Base-by-base conservation (phyloP, 164 flowering plant species). In the Aristolochia contorta region DNA sequence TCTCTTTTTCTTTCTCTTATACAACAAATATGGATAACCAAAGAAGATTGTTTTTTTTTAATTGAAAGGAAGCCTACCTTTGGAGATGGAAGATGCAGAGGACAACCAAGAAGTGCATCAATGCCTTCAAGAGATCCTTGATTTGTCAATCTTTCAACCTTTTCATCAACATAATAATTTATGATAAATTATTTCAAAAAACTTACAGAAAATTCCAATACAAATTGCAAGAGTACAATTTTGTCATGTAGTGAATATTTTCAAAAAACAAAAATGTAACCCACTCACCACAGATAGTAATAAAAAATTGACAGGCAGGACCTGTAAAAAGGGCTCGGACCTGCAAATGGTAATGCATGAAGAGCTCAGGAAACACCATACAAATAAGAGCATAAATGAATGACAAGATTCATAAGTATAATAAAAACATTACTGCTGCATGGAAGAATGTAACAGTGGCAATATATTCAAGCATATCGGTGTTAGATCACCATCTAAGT, bases 21-120 rank as follows among this genome's bases (percentile, higher is more conserved):
- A 37, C 43, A 37, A 10, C 30, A 3, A 37, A 6, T 37, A 37
- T 37, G 1, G 12, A 37, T 37, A 49, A 49, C 14, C 7, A 13
- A 58, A 6, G 23, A 22, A 41, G 23, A 19, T 16, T 7, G 12
- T 32, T 30, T 15, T 6, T 32, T 37, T 22, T 16, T 16, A 12
- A 16, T 32, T 9, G 3, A 32, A 24, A 30, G 22, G 22, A 30
- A 59, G 30, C 62, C 66, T 51, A 84, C 97, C 89, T 84, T 87
- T 19, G 83, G 73, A 25, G 85, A 82, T 61, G 97, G 97, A 74
- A 90, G 89, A 63, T 78, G 75, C 60, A 90, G 64, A 58, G 95
- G 95, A 69, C 95, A 87, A 60, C 97, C 97, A 68, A 90, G 92
- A 65, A 87, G 68, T 32, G 97, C 97, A 82, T 87, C 91, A 67